These are phyloP conservation scores for Allodekkera sacchari DNA, from an alignment of 805 yeast genomes.

Conservation along the genomic window DNA sequence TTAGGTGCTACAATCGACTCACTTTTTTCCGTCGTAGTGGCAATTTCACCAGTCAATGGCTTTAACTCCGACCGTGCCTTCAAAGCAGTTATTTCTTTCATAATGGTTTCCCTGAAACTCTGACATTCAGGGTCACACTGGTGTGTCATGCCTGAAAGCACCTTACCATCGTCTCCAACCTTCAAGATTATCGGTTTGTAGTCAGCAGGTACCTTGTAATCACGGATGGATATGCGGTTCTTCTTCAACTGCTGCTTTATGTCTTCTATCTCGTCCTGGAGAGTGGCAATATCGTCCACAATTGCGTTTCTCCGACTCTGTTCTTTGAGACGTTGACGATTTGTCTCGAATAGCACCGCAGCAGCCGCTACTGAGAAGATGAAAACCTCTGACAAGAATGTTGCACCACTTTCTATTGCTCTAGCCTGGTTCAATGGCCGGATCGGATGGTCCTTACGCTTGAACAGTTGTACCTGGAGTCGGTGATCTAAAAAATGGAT, in stretches of 20 bases:
- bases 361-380: constrained; percentile 77
- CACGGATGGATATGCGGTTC: constrained; percentile 34
- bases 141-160: no score
- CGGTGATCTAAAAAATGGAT: constrained; percentile 58
- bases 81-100: no score
- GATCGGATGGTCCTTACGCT: constrained; percentile 20
- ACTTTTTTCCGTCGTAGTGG: no score
- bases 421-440: constrained; percentile 75
- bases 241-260: constrained; percentile 38
- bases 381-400: constrained; percentile 65
- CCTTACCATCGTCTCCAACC: constrained; percentile 23
- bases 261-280: constrained; percentile 63
- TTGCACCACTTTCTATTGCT: constrained; percentile 80
- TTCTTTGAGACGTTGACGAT: constrained; percentile 60
- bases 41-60: no score
- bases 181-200: constrained; percentile 37
- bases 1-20: no score
- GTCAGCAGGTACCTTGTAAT: constrained; percentile 38
- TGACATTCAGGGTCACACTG: no score
- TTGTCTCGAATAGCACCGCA: constrained; percentile 62
- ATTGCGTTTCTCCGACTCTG: constrained; percentile 51
- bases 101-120: no score
- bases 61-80: no score
- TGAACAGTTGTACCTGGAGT: constrained; percentile 34
- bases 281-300: constrained; percentile 60